Evolutionary conservation across 228 moss, liverwort and hornwort genomes (phyloP).

Genomic region (Sphagnum fallax): DNA sequence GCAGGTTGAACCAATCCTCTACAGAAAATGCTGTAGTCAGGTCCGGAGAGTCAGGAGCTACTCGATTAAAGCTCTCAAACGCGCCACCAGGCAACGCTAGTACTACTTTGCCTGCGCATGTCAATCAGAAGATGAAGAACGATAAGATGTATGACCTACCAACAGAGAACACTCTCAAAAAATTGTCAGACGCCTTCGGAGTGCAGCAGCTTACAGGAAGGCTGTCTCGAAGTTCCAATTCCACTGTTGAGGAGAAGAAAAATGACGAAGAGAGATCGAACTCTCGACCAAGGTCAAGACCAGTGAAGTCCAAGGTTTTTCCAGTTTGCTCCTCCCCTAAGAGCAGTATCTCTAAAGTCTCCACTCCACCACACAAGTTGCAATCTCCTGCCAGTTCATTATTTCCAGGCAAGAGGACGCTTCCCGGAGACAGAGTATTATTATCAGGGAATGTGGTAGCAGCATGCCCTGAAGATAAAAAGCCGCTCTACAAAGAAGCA

Average conservation of each 20-base stretch:
- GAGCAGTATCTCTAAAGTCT: slow-evolving; percentile 30
- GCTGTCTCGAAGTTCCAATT: slow-evolving; percentile 41
- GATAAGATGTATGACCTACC: too few relatives aligned
- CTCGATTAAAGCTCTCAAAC: too few relatives aligned
- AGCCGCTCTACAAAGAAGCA: slow-evolving; percentile 68
- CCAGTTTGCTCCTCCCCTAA: slow-evolving; percentile 48
- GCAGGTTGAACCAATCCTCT: slow-evolving; percentile 69
- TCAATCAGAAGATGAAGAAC: too few relatives aligned
- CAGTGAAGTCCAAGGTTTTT: slow-evolving; percentile 77
- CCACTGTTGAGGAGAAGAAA: slow-evolving; percentile 12
- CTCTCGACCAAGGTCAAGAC: slow-evolving; percentile 52
- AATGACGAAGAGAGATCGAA: slow-evolving; percentile 44
- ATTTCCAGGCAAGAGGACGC: slow-evolving; percentile 52
- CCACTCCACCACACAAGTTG: slow-evolving; percentile 50
- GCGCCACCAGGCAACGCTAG: too few relatives aligned
- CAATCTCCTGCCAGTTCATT: slow-evolving; percentile 46
- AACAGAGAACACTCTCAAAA: too few relatives aligned
- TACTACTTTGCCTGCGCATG: too few relatives aligned
- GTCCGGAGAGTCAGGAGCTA: slow-evolving; percentile 34
- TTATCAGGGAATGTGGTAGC: slow-evolving; percentile 61
- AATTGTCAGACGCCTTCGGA: too few relatives aligned
- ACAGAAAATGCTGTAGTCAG: slow-evolving; percentile 74
- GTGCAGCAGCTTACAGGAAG: slow-evolving; percentile 61
- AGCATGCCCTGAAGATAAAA: slow-evolving; percentile 88
- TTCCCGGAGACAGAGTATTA: slow-evolving; percentile 10